phyloP scores from a whole-genome alignment of 768 basidiomycete genomes.

The Kwoniella sp. region DNA sequence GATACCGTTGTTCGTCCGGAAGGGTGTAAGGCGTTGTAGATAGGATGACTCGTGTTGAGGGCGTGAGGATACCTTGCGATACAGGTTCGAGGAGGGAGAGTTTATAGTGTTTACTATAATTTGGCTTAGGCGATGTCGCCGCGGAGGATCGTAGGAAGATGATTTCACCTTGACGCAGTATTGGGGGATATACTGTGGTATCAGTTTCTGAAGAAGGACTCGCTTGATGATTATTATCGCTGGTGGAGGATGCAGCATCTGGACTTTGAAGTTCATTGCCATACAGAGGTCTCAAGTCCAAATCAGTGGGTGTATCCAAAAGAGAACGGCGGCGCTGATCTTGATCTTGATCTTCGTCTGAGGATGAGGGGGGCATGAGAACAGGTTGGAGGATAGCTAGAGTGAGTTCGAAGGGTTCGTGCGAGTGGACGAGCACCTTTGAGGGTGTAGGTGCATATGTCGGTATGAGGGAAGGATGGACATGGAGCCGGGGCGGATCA shows the following conservation, averaged over 20 bases:
- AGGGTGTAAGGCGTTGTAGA: slow-evolving; percentile 40
- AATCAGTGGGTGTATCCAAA: background rate
- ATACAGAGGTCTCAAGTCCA: slow-evolving; percentile 21
- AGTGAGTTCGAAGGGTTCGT: slow-evolving; percentile 32
- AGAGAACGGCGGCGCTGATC: too few relatives aligned
- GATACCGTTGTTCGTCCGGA: slow-evolving; percentile 2
- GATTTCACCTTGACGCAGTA: slow-evolving; percentile 34
- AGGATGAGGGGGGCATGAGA: too few relatives aligned
- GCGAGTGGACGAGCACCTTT: slow-evolving; percentile 15
- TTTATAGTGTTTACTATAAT: slow-evolving; percentile 38
- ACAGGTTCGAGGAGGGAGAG: slow-evolving; percentile 71
- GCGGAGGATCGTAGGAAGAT: background rate
- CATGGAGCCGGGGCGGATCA: slow-evolving; percentile 12
- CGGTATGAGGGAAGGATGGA: slow-evolving; percentile 36
- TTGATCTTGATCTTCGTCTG: too few relatives aligned
- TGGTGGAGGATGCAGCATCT: background rate
- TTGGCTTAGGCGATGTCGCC: background rate
- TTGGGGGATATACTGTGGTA: slow-evolving; percentile 8
- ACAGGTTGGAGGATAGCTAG: slow-evolving; percentile 38
- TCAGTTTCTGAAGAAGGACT: too few relatives aligned
- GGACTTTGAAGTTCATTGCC: background rate
- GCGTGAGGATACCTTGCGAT: slow-evolving; percentile 66
- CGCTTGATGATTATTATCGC: too few relatives aligned
- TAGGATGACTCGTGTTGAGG: slow-evolving; percentile 64
- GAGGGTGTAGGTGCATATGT: slow-evolving; percentile 23